Percentiles rank a stretch among this genome's conserved stretches.
phyloP scores from a whole-genome alignment of 73 alveolate species.

The Paramecium tetraurelia region DNA sequence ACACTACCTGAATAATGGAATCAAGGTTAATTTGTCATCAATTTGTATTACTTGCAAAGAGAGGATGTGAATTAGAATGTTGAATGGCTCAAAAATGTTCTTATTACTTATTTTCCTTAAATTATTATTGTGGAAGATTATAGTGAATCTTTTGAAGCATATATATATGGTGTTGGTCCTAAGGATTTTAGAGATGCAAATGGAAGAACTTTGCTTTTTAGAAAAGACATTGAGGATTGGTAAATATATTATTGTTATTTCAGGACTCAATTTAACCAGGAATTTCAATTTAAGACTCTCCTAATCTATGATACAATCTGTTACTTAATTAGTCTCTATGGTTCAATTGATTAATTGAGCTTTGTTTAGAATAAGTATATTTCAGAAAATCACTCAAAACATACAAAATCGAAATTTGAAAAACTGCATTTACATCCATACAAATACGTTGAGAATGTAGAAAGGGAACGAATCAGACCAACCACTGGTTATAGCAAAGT shows the following conservation, averaged over 20 bases:
- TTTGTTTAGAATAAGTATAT: not conserved
- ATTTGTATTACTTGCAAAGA: not conserved
- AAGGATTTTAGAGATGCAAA: not conserved
- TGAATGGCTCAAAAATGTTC: slow-evolving; percentile 27
- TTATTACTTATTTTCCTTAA: not conserved
- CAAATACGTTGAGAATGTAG: slow-evolving; percentile 13
- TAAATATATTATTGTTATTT: not conserved
- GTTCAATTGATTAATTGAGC: not conserved
- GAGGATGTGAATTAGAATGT: not conserved
- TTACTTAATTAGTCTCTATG: slow-evolving; percentile 27
- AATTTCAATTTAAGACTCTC: not conserved
- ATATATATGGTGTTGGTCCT: slow-evolving; percentile 49
- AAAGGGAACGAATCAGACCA: slow-evolving; percentile 23
- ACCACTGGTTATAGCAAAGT: slow-evolving; percentile 12
- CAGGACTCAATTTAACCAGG: not conserved
- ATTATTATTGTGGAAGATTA: not conserved
- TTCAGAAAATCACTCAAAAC: not conserved
- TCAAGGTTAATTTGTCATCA: not conserved
- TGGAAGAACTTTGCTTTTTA: not conserved
- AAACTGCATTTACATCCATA: slow-evolving; percentile 31
- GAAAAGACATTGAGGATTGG: slow-evolving; percentile 33
- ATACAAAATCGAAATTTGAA: not conserved
- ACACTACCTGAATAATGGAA: slow-evolving; percentile 12
- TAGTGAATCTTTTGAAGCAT: slow-evolving; percentile 22
- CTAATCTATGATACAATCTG: slow-evolving; percentile 1